These are phyloP conservation scores for Magnusiomyces ingens DNA, from an alignment of 1,139 yeast species.

Conservation along the genomic window DNA sequence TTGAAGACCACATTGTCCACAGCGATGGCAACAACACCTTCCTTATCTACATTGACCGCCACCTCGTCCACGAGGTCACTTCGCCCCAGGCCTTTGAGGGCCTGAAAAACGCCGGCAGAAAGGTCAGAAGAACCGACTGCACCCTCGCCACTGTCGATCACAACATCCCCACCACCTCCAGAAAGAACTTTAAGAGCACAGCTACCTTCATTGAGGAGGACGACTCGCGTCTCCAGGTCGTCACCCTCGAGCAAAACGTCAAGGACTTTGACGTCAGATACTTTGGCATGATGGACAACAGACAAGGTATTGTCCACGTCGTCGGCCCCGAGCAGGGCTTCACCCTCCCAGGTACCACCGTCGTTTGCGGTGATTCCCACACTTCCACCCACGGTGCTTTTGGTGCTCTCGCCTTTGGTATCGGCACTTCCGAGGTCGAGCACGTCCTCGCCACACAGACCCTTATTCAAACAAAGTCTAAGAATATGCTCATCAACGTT, in stretches of 20 bases:
- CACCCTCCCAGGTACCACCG: slow-evolving; percentile 96
- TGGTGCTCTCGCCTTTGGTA: slow-evolving; percentile 97
- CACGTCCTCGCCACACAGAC: slow-evolving; percentile 98
- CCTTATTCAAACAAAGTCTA: slow-evolving; percentile 85
- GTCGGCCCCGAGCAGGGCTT: slow-evolving; percentile 99
- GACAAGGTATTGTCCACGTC: slow-evolving; percentile 97
- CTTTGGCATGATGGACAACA: slow-evolving; percentile 86
- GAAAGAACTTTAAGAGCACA: slow-evolving; percentile 65
- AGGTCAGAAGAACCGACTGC: slow-evolving; percentile 87
- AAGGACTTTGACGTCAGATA: slow-evolving; percentile 81
- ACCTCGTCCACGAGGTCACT: slow-evolving; percentile 94
- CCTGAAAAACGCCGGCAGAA: slow-evolving; percentile 74
- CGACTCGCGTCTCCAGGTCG: slow-evolving; percentile 87
- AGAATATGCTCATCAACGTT: slow-evolving; percentile 85
- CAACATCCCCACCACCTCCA: slow-evolving; percentile 88
- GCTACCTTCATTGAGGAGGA: slow-evolving; percentile 82
- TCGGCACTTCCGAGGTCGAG: slow-evolving; percentile 98
- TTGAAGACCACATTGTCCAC: slow-evolving; percentile 88
- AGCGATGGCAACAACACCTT: slow-evolving; percentile 81
- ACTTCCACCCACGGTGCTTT: slow-evolving; percentile 99
- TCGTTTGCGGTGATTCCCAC: slow-evolving; percentile 97
- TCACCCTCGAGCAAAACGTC: slow-evolving; percentile 88
- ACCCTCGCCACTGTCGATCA: slow-evolving; percentile 97
- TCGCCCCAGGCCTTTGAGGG: slow-evolving; percentile 99
- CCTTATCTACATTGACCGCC: slow-evolving; percentile 88